These are phyloP conservation scores for Botryotinia narcissicola DNA, from an alignment of 2,329 filamentous ascomycete species.

Conservation along the genomic window DNA sequence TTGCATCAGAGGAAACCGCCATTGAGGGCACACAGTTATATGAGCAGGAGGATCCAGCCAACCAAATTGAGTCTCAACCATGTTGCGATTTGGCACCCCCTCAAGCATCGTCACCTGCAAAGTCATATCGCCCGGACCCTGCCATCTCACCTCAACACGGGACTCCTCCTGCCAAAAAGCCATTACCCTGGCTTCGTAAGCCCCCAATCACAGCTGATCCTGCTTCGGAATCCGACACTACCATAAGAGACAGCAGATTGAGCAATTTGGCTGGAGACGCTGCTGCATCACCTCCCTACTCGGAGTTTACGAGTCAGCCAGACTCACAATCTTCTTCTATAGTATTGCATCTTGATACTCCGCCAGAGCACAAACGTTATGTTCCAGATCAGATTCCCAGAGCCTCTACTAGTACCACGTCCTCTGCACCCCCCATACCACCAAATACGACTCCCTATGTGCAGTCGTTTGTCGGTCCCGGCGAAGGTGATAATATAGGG, in stretches of 20 bases:
- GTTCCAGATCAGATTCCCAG: too few species aligned
- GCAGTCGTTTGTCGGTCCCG: not conserved
- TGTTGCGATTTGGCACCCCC: slow-evolving; percentile 9
- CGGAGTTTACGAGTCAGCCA: slow-evolving; percentile 12
- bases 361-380: slow-evolving; percentile 2
- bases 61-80: not conserved
- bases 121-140: not conserved
- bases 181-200: slow-evolving; percentile 35
- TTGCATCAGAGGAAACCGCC: slow-evolving; percentile 28
- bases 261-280: slow-evolving; percentile 15
- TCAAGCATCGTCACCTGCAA: not conserved
- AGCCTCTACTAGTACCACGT: not conserved
- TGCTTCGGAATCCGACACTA: not conserved
- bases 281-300: slow-evolving; percentile 16
- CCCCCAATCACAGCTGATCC: slow-evolving; percentile 21
- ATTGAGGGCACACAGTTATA: slow-evolving; percentile 29
- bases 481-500: not conserved
- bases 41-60: slow-evolving; percentile 19
- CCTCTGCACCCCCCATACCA: not conserved
- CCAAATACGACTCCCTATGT: not conserved
- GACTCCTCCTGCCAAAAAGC: slow-evolving; percentile 23
- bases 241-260: not conserved
- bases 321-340: slow-evolving; percentile 20
- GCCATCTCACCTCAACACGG: not conserved
- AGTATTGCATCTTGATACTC: slow-evolving; percentile 21